Percentiles rank a stretch among this genome's conserved stretches.
Conservation (phyloP, 176 grass and related monocot genomes). For the Elaeis guineensis region DNA sequence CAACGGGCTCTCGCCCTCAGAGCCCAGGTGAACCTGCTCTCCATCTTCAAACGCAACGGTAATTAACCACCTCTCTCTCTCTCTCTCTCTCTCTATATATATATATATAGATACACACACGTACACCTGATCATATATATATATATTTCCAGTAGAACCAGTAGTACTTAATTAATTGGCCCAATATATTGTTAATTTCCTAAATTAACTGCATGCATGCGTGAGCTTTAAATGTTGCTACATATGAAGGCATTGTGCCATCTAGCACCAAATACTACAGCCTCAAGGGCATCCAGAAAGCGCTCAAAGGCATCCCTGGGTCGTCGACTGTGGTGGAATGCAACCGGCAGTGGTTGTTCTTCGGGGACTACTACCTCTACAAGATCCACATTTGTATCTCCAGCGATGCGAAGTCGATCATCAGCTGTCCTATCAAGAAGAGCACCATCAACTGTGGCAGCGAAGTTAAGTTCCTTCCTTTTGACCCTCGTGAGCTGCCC, state of each 20-base stretch:
- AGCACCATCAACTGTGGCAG: background rate
- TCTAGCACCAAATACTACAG: slow-evolving; percentile 4
- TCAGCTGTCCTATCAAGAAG: slow-evolving; percentile 18
- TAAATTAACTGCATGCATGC: too few species aligned
- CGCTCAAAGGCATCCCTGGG: background rate
- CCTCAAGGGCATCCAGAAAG: slow-evolving; percentile 12
- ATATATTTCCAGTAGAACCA: too few species aligned
- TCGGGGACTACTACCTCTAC: background rate
- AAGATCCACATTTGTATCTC: slow-evolving; percentile 22
- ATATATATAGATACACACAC: too few species aligned
- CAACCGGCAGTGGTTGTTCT: background rate
- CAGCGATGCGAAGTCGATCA: slow-evolving; percentile 5
- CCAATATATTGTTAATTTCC: too few species aligned
- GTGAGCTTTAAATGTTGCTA: too few species aligned
- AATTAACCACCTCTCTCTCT: too few species aligned
- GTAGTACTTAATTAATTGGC: too few species aligned
- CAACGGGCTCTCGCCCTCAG: background rate
- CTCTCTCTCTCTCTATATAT: too few species aligned
- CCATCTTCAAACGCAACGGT: background rate
- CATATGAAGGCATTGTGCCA: slow-evolving; percentile 15
- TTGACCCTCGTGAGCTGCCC: background rate
- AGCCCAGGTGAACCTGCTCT: slow-evolving; percentile 5
- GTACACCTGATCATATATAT: too few species aligned
- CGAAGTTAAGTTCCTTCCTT: slow-evolving; percentile 13
- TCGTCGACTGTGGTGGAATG: slow-evolving; percentile 20